Evolutionary conservation across 2,329 filamentous ascomycete genomes (phyloP).

Genomic region (Sclerotinia borealis): DNA sequence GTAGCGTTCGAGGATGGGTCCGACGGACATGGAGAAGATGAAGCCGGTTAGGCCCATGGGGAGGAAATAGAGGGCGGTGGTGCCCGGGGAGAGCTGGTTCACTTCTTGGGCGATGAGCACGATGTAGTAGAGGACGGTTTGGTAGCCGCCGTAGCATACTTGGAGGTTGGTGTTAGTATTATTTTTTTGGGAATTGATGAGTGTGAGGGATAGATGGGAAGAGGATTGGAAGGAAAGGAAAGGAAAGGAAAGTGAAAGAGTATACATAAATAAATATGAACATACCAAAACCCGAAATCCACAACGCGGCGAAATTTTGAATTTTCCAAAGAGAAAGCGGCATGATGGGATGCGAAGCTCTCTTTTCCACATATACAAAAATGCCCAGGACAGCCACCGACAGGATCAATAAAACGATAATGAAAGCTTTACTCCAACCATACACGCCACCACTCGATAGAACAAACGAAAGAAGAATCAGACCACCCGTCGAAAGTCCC

Average conservation of each 20-base stretch:
- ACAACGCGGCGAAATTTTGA: constrained; percentile 40
- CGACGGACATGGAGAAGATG: constrained; percentile 33
- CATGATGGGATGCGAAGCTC: constrained; percentile 41
- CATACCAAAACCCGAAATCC: constrained; percentile 39
- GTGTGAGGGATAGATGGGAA: too few species aligned
- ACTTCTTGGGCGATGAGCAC: constrained; percentile 38
- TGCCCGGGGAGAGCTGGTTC: constrained; percentile 35
- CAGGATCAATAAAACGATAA: constrained; percentile 38
- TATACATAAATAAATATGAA: too few species aligned
- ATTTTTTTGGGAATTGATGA: not conserved
- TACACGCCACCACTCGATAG: constrained; percentile 41
- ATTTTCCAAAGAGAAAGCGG: constrained; percentile 41
- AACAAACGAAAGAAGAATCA: constrained; percentile 41
- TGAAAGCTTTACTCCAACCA: constrained; percentile 40
- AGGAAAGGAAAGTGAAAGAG: not conserved
- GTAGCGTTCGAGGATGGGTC: constrained; percentile 35
- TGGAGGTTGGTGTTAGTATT: not conserved
- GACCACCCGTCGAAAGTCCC: constrained; percentile 36
- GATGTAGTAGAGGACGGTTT: constrained; percentile 39
- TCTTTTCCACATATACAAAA: constrained; percentile 39
- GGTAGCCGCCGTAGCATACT: constrained; percentile 39
- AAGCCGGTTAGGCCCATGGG: constrained; percentile 38
- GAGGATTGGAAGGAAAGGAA: not conserved
- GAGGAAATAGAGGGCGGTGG: constrained; percentile 37
- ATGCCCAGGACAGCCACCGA: constrained; percentile 35